A percentile compares a stretch with the other conserved stretches of the same genome.
Conservation (phyloP, 2,329 filamentous ascomycete species). For the Cordyceps militaris region DNA sequence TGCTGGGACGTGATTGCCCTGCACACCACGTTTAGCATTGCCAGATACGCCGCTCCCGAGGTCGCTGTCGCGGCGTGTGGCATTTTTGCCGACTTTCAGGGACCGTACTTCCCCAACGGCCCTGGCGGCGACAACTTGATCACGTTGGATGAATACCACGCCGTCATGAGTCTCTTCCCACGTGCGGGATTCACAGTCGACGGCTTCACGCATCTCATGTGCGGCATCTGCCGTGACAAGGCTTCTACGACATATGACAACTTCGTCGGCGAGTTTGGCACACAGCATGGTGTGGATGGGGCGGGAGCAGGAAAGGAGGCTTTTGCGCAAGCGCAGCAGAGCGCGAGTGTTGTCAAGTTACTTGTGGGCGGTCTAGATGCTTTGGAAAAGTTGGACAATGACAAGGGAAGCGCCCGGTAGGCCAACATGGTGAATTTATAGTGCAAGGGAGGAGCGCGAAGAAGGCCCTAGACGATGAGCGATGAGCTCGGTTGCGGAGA, state of each 20-base stretch:
- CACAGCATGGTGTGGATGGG: background rate
- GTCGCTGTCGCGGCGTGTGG: constrained; percentile 9
- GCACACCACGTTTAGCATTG: constrained; percentile 14
- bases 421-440: too few relatives aligned
- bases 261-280: background rate
- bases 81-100: constrained; percentile 13
- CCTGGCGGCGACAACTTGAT: constrained; percentile 4
- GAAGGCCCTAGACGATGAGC: too few relatives aligned
- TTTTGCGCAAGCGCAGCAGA: background rate
- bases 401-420: too few relatives aligned
- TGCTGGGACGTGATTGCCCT: constrained; percentile 16
- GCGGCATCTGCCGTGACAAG: constrained; percentile 14
- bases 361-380: background rate
- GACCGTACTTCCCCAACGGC: constrained; percentile 10
- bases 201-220: constrained; percentile 9
- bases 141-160: constrained; percentile 10
- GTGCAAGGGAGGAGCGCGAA: too few relatives aligned
- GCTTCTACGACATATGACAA: constrained; percentile 13
- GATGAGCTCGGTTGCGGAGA: too few relatives aligned
- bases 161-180: constrained; percentile 10
- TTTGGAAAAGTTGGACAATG: background rate
- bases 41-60: constrained; percentile 9
- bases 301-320: background rate
- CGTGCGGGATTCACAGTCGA: constrained; percentile 9
- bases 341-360: background rate